These are phyloP conservation scores for Elsinoe batatas DNA, from an alignment of 2,329 filamentous ascomycete genomes.

Conservation along the genomic window DNA sequence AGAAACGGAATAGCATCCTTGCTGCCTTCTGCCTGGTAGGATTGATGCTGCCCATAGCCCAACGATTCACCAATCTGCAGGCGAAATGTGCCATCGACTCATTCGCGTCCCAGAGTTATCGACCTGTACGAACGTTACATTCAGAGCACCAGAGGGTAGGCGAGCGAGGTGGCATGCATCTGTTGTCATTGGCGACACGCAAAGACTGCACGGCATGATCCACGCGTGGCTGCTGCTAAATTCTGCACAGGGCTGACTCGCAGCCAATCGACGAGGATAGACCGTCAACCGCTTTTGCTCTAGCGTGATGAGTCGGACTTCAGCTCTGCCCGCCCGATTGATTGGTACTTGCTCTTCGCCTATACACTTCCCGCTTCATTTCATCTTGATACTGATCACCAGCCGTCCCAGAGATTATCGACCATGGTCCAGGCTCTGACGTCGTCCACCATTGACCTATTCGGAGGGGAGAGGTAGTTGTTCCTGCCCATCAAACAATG, in stretches of 20 bases:
- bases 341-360: background rate
- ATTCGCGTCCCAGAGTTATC: background rate
- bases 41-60: background rate
- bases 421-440: slow-evolving; percentile 8
- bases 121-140: slow-evolving; percentile 9
- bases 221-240: background rate
- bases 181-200: background rate
- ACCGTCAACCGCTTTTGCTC: background rate
- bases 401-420: background rate
- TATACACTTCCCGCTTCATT: background rate
- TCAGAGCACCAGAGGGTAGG: background rate
- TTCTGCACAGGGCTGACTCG: slow-evolving; percentile 2
- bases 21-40: background rate
- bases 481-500: slow-evolving; percentile 3
- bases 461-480: slow-evolving; percentile 26
- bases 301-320: background rate
- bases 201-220: slow-evolving; percentile 1
- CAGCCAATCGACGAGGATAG: background rate
- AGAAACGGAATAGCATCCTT: background rate
- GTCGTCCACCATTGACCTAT: slow-evolving; percentile 18
- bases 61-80: background rate
- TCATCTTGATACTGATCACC: background rate
- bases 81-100: background rate
- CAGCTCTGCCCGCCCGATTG: background rate
- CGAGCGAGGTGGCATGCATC: slow-evolving; percentile 1